These are phyloP conservation scores for Mikania micrantha DNA, from an alignment of 129 eudicot species.

Conservation along the genomic window DNA sequence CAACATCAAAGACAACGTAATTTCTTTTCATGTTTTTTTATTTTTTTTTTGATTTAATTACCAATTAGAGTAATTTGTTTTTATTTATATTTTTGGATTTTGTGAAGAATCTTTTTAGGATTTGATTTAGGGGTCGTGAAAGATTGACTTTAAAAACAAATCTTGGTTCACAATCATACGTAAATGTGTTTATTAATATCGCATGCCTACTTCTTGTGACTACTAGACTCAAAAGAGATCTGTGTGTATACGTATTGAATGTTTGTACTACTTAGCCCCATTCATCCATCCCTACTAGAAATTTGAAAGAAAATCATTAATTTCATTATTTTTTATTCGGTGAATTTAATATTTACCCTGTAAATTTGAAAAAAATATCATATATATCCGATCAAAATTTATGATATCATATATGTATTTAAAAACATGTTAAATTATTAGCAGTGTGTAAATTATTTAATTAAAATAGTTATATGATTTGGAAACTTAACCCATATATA, in stretches of 20 bases:
- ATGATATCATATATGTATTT: no score
- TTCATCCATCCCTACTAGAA: neutral
- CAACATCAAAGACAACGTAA: conserved; percentile 21
- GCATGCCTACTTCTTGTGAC: conserved; percentile 39
- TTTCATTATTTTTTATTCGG: neutral
- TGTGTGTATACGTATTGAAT: conserved; percentile 9
- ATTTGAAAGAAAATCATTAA: neutral
- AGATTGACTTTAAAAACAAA: conserved; percentile 20
- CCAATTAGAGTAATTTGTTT: conserved; percentile 11
- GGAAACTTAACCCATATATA: no score
- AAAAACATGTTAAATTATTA: no score
- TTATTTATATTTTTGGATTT: neutral
- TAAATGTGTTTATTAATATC: conserved; percentile 24
- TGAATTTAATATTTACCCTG: no score
- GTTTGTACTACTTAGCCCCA: neutral
- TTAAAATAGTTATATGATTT: no score
- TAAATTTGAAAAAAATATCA: neutral
- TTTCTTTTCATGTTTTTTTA: conserved; percentile 18
- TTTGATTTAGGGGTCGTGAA: conserved; percentile 22
- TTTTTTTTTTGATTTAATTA: no score
- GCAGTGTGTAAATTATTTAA: no score
- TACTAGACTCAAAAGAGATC: conserved; percentile 16
- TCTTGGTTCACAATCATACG: conserved; percentile 31
- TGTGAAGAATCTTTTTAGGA: conserved; percentile 24
- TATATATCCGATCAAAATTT: no score